Conservation (phyloP, 306 rosid genomes). For the Hylodesmum podocarpum region DNA sequence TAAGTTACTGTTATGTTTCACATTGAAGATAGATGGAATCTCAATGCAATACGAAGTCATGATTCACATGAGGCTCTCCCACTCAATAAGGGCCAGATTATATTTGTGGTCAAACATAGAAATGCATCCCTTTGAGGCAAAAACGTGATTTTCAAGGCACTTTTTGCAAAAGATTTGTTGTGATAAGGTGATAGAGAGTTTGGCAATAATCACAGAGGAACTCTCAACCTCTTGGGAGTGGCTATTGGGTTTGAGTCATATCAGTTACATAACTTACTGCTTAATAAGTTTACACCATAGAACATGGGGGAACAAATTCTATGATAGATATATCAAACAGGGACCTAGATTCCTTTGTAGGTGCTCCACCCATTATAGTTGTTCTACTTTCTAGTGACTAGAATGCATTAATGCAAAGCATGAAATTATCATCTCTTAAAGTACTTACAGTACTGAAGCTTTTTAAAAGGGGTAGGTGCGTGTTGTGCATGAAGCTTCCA, state of each 20-base stretch:
- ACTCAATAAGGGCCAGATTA: background rate
- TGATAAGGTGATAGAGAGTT: background rate
- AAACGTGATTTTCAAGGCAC: background rate
- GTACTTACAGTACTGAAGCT: background rate
- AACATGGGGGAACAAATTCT: slow-evolving; percentile 21
- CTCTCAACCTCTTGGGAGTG: background rate
- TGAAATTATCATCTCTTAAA: background rate
- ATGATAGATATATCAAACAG: slow-evolving; percentile 1
- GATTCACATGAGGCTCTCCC: background rate
- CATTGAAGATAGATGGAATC: background rate
- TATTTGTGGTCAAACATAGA: background rate
- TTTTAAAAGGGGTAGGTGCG: background rate
- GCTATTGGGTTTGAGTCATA: background rate
- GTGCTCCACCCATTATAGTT: slow-evolving; percentile 20
- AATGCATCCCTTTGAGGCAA: background rate
- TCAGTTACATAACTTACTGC: background rate
- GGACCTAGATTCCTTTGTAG: slow-evolving; percentile 10
- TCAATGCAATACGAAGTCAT: background rate
- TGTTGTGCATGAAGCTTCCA: background rate
- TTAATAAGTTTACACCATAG: background rate
- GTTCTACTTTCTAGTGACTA: background rate
- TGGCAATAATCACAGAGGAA: background rate
- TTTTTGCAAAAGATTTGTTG: background rate
- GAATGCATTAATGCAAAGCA: background rate
- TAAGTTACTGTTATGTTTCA: background rate